A percentile compares a stretch with the other conserved stretches of the same genome.
Conservation (phyloP, 2,329 filamentous ascomycete species). For the Aspergillus brasiliensis region DNA sequence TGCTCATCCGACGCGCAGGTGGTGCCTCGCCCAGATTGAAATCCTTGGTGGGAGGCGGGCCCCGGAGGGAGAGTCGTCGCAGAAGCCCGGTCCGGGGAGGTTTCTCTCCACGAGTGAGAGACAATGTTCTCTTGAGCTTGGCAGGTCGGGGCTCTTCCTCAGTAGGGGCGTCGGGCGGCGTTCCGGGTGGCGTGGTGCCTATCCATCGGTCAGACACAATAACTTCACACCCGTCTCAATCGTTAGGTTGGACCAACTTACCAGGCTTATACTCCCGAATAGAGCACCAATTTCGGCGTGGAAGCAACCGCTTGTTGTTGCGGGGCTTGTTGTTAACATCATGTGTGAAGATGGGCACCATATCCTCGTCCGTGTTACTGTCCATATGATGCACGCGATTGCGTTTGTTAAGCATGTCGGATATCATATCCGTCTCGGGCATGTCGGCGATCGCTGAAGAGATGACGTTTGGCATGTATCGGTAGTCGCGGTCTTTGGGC, state of each 20-base stretch:
- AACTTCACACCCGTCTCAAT: neutral
- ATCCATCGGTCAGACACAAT: conserved; percentile 54
- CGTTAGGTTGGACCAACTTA: conserved; percentile 24
- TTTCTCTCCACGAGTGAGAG: conserved; percentile 59
- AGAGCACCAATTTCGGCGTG: conserved; percentile 92
- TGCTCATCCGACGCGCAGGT: conserved; percentile 36
- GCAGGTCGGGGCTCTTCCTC: conserved; percentile 35
- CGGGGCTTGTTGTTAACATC: conserved; percentile 86
- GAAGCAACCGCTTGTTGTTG: conserved; percentile 88
- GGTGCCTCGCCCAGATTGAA: conserved; percentile 33
- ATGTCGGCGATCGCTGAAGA: conserved; percentile 93
- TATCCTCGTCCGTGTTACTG: conserved; percentile 81
- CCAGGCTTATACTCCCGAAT: conserved; percentile 84
- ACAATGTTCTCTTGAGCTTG: conserved; percentile 60
- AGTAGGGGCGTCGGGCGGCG: conserved; percentile 54
- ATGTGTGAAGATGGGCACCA: conserved; percentile 89
- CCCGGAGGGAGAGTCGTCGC: conserved; percentile 51
- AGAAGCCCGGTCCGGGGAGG: conserved; percentile 46
- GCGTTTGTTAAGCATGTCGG: conserved; percentile 88
- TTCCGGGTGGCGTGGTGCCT: conserved; percentile 70
- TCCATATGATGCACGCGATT: conserved; percentile 74
- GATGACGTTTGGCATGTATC: conserved; percentile 96
- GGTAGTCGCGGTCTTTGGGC: conserved; percentile 85
- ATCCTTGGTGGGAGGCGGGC: conserved; percentile 45
- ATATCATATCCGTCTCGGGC: conserved; percentile 82